Percentiles rank a stretch among this genome's conserved stretches.
Evolutionary conservation across 306 rosid genomes (phyloP).

Genomic region (Cajanus cajan): DNA sequence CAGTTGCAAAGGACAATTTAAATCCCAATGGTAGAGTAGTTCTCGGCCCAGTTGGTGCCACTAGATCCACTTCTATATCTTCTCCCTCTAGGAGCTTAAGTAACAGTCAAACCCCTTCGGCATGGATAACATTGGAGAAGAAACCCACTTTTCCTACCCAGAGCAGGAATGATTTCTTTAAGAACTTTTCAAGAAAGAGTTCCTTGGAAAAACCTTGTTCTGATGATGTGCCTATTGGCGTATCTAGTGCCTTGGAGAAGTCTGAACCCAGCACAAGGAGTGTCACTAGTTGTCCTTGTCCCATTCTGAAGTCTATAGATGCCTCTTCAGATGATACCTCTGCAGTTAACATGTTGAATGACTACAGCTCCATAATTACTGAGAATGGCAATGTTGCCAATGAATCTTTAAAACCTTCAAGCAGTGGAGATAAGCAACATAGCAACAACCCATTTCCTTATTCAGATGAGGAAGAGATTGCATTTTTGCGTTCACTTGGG

Average conservation of each 20-base stretch:
- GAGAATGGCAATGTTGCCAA: background rate
- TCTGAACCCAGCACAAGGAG: conserved; percentile 2
- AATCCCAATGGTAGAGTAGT: conserved; percentile 25
- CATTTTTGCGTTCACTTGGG: conserved; percentile 45
- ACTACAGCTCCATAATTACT: background rate
- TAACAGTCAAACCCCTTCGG: conserved; percentile 26
- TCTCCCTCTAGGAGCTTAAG: conserved; percentile 15
- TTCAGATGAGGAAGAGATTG: conserved; percentile 41
- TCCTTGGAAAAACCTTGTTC: conserved; percentile 11
- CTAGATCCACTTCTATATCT: conserved; percentile 25
- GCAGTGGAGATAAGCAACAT: conserved; percentile 20
- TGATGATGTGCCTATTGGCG: background rate
- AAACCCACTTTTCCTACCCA: conserved; percentile 35
- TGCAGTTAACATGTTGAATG: background rate
- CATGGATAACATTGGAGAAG: conserved; percentile 29
- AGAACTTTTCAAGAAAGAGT: conserved; percentile 38
- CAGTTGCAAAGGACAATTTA: conserved; percentile 24
- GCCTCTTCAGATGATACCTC: background rate
- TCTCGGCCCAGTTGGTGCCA: conserved; percentile 2
- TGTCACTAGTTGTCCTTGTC: background rate
- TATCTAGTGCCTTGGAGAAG: background rate
- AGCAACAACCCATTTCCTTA: background rate
- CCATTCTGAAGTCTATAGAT: background rate
- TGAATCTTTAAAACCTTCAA: conserved; percentile 22
- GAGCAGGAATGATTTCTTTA: conserved; percentile 42